Evolutionary conservation across 441 rosid species (phyloP), one percentile per base, ranked within the genome.

Genomic region (Adansonia madagascariensis): DNA sequence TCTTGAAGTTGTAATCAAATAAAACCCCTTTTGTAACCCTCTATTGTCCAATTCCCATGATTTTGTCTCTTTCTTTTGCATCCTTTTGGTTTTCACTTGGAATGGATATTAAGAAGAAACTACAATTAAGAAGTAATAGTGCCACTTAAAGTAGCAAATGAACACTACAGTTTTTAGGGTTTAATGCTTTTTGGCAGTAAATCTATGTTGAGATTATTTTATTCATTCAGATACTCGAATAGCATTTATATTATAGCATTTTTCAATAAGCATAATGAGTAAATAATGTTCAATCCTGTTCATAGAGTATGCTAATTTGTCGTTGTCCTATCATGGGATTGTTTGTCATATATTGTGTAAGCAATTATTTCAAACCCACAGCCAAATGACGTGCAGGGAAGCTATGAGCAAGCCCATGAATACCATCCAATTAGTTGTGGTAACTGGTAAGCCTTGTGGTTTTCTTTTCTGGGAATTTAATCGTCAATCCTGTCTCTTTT

Each of bases 311-410:
- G 63, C 63, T 47, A 8, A 59, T 24, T 10, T 11, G 17, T 17
- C 6, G 52, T 43, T 56, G 3, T 39, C 39, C 6, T 43, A 6
- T 43, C 46, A 43, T 43, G 27, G 14, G 27, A 41, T 66, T 68
- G 63, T 62, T 52, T 9, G 39, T 59, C 24, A 59, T 73, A 41
- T 65, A 11, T 79, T 65, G 4, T 63, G 53, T 57, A 69, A 59
- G 43, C 79, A 44, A 43, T 73, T 74, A 71, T 75, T 73, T 83
- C 76, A 82, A 77, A 35, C 41, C 35, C 64, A 0, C 59, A 77
- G 46, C 41, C 53, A 31, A 79, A 80, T 71, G 79, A 77, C 22
- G 47, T 57, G 80, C 84, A 83, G 80, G 75, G 35, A 53, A 55
- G 50, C 41, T 59, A 70, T 50, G 75, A 52, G 75, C 69, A 39